Evolutionary conservation across 169 alveolate species (phyloP), one percentile per base, ranked within the genome.

Genomic region (Perkinsus olseni): DNA sequence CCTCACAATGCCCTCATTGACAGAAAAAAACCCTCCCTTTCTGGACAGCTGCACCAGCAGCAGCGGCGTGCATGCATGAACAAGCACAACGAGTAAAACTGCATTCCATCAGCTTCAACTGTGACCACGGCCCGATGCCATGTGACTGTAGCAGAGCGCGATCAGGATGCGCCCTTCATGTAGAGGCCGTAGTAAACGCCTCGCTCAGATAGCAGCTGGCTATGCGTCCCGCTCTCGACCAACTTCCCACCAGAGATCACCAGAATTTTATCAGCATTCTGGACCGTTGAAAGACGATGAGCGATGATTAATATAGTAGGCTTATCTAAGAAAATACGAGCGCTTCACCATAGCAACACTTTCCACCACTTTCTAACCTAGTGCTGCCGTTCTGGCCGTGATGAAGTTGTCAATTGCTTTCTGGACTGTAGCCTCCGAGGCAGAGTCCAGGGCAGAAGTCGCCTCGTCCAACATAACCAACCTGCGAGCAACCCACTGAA

Each of bases 391-490:
- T 62, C 82, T 62, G 94, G 38, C 93, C 34, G 93, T 95, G 37
- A 94, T 40, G 38, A 93, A 82, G 17, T 91, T 92, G 74, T 95
- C 94, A 93, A 96, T 91, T 39, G 93, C 93, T 74, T 94, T 93
- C 45, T 95, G 96, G 39, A 95, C 94, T 74, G 92, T 92, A 39
- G 93, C 74, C n/a, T 95, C 95, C 17, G 93, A 92, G 20, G 94
- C 93, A 74, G 95, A 90, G 94, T 98, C 99, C 51, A 98, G 92
- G 37, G 98, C 98, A 39, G 97, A 95, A 28, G 98, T 97, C 0
- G 99, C 99, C 93, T 98, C 99, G 95, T 98, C 98, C 82, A 98
- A 93, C 82, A 98, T 95, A 38, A 98, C 94, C n/a, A 96, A 95
- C 38, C 95, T 94, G 38, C 95, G 94, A 10, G 62, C 6, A 17